A percentile compares a stretch with the other conserved stretches of the same genome.
Conservation (phyloP, 2,329 filamentous ascomycete species). For the Trichoderma arundinaceum region DNA sequence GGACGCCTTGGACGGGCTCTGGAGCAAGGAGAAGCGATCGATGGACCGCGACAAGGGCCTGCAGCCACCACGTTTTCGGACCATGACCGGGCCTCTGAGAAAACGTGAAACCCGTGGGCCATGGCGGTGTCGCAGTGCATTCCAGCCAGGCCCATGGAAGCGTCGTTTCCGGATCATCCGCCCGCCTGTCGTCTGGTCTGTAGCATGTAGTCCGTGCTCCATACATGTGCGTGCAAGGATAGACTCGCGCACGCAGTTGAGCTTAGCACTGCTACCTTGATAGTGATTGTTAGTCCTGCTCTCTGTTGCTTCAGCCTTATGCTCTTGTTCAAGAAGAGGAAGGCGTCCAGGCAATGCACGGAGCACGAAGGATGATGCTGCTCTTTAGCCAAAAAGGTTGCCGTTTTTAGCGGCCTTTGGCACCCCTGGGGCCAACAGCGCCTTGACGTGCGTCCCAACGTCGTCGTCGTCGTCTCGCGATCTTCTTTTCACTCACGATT, state of each 20-base stretch:
- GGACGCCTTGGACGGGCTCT: not conserved
- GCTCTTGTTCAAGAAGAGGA: slow-evolving; percentile 4
- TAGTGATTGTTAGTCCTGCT: not conserved
- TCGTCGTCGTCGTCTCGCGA: not conserved
- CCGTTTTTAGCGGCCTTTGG: slow-evolving; percentile 16
- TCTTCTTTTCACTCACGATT: not conserved
- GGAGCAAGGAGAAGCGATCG: slow-evolving; percentile 15
- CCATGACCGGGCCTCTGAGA: slow-evolving; percentile 24
- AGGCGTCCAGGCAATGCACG: slow-evolving; percentile 1
- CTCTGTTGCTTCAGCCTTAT: slow-evolving; percentile 22
- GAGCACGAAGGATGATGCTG: not conserved
- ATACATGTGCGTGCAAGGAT: not conserved
- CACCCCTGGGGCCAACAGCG: slow-evolving; percentile 17
- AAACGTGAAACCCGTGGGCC: slow-evolving; percentile 1
- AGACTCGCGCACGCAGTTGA: not conserved
- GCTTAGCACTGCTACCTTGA: not conserved
- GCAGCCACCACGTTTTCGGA: slow-evolving; percentile 31
- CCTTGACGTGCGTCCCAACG: not conserved
- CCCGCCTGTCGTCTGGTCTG: not conserved
- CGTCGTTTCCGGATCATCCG: slow-evolving; percentile 5
- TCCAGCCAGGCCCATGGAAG: not conserved
- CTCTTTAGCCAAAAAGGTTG: slow-evolving; percentile 24
- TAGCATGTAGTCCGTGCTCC: not conserved
- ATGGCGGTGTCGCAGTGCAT: slow-evolving; percentile 16
- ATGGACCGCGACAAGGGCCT: slow-evolving; percentile 17